These are phyloP conservation scores for Lepidium africanum DNA, from an alignment of 345 rosid genomes.

Conservation along the genomic window DNA sequence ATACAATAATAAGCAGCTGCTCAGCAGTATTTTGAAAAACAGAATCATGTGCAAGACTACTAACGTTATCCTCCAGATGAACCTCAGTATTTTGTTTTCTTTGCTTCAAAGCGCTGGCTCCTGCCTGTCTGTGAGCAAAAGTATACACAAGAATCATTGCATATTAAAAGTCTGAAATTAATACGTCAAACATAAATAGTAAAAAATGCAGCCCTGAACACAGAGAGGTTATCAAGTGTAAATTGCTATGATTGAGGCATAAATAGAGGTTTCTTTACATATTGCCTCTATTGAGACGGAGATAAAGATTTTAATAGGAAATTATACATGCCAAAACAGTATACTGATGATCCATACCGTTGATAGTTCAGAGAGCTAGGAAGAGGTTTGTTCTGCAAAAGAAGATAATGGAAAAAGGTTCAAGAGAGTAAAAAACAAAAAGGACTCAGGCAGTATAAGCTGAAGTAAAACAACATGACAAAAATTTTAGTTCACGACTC, in stretches of 20 bases:
- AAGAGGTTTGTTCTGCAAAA: constrained; percentile 10
- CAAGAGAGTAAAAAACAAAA: neutral
- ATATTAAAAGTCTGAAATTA: neutral
- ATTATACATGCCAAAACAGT: neutral
- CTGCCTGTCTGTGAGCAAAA: constrained; percentile 50
- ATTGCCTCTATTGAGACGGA: neutral
- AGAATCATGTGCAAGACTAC: constrained; percentile 7
- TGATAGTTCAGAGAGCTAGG: neutral
- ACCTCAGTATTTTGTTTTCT: constrained; percentile 28
- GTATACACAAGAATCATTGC: constrained; percentile 18
- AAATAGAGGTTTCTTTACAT: neutral
- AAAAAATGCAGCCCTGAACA: neutral
- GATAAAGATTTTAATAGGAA: neutral
- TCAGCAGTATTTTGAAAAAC: neutral
- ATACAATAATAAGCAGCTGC: constrained; percentile 1
- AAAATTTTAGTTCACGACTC: neutral
- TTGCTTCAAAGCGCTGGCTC: constrained; percentile 21
- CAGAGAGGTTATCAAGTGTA: neutral
- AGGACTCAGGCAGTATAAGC: neutral
- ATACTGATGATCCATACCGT: constrained; percentile 8
- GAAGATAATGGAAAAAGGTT: neutral
- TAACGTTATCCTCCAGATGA: constrained; percentile 33
- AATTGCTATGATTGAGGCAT: neutral
- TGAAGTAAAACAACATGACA: neutral
- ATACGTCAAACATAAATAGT: neutral